Conservation (phyloP, 495 filamentous ascomycete species). For the Penicillium soppii region DNA sequence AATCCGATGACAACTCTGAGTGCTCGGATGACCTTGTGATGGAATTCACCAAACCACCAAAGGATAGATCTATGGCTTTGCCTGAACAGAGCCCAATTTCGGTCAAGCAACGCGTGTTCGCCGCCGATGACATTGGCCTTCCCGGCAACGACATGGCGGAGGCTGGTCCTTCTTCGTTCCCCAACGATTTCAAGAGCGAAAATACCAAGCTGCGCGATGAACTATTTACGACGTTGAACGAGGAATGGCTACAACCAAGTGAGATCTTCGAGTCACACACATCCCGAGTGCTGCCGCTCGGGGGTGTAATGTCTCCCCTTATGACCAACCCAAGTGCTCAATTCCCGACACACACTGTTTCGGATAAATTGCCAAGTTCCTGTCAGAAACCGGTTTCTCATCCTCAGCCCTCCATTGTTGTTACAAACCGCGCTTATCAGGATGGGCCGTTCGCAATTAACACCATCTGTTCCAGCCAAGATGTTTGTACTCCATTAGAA, state of each 20-base stretch:
- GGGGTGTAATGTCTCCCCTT: not conserved
- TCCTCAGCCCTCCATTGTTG: not conserved
- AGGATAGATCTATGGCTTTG: too few species aligned
- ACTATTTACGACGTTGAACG: too few species aligned
- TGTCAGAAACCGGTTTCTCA: not conserved
- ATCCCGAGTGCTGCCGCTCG: not conserved
- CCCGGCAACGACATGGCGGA: not conserved
- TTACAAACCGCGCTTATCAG: not conserved
- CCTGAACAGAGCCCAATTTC: too few species aligned
- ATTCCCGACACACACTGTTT: constrained; percentile 9
- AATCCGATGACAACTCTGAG: constrained; percentile 2
- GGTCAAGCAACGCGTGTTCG: too few species aligned
- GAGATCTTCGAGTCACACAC: not conserved
- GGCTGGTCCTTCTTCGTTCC: not conserved
- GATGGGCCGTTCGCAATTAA: constrained; percentile 1
- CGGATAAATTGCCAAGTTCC: not conserved
- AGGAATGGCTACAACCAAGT: not conserved
- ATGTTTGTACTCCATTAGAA: too few species aligned
- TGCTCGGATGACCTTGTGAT: not conserved
- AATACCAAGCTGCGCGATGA: not conserved
- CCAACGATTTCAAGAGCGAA: not conserved
- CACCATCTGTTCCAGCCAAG: not conserved
- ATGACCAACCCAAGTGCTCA: constrained; percentile 6
- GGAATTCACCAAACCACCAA: too few species aligned
- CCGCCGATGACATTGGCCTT: not conserved